Percentiles rank a stretch among this genome's conserved stretches.
Conservation (phyloP, 2,329 filamentous ascomycete species). For the Calcarisporium arbuscula region DNA sequence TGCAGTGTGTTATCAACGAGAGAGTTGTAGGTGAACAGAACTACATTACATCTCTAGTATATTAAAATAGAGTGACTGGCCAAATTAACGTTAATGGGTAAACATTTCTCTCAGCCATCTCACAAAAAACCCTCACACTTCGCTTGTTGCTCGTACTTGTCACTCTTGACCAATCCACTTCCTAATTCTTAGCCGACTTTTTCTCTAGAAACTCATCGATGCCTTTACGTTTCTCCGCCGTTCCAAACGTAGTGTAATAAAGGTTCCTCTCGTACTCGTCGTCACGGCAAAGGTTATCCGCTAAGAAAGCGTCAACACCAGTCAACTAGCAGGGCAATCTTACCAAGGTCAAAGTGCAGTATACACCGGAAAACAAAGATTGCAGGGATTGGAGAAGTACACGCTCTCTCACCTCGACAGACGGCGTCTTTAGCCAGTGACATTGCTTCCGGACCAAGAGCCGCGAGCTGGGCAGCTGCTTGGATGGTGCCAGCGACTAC, state of each 20-base stretch:
- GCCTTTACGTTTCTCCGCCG: conserved; percentile 21
- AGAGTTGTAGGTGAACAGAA: too few relatives aligned
- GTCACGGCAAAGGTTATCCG: conserved; percentile 19
- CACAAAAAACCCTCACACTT: too few relatives aligned
- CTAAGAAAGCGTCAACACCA: conserved; percentile 8
- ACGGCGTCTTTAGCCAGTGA: conserved; percentile 23
- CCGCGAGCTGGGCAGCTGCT: conserved; percentile 16
- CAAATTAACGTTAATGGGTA: too few relatives aligned
- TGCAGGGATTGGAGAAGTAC: conserved; percentile 3
- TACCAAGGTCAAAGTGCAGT: too few relatives aligned
- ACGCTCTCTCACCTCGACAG: conserved; percentile 17
- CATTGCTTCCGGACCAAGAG: conserved; percentile 17
- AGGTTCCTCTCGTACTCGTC: conserved; percentile 27
- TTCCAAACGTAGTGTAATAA: conserved; percentile 29
- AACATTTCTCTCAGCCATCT: too few relatives aligned
- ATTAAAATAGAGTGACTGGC: too few relatives aligned
- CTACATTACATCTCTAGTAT: too few relatives aligned
- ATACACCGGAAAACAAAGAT: neutral
- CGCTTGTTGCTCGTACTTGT: too few relatives aligned
- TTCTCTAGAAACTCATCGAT: conserved; percentile 23
- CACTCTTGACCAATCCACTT: too few relatives aligned
- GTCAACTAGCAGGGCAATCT: too few relatives aligned
- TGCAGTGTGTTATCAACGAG: too few relatives aligned
- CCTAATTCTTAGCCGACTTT: too few relatives aligned
- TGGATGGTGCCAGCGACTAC: conserved; percentile 19